Conservation (phyloP, 1,139 yeast genomes). For the Arxiozyma heterogenica region DNA sequence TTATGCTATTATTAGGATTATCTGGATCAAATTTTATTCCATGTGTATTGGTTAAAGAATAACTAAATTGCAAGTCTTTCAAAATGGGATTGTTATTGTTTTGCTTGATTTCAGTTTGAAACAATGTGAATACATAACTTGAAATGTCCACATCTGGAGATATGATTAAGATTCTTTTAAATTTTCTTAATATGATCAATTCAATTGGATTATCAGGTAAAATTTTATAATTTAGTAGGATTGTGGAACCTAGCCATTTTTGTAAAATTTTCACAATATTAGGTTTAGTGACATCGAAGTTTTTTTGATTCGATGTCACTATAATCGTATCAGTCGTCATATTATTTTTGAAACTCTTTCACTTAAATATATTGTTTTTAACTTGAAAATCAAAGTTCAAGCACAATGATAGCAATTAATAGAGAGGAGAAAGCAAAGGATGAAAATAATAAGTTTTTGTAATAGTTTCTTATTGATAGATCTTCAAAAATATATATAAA, state of each 20-base stretch:
- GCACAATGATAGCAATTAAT: too few relatives aligned
- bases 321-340: conserved; percentile 17
- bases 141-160: conserved; percentile 15
- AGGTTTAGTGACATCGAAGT: conserved; percentile 6
- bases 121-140: conserved; percentile 5
- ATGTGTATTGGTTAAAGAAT: conserved; percentile 17
- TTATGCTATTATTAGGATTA: conserved; percentile 17
- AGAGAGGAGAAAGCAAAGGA: not conserved
- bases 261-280: conserved; percentile 6
- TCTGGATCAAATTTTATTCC: conserved; percentile 4
- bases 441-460: not conserved
- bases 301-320: conserved; percentile 9
- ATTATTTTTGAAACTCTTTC: not conserved
- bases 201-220: conserved; percentile 14
- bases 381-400: not conserved
- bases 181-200: conserved; percentile 13
- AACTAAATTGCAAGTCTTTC: conserved; percentile 8
- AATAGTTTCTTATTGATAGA: too few relatives aligned
- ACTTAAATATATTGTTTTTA: not conserved
- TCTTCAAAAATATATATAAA: not conserved
- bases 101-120: not conserved
- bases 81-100: not conserved
- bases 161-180: conserved; percentile 16
- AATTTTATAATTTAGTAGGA: conserved; percentile 8
- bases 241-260: conserved; percentile 9